Conservation (phyloP, 1,139 yeast genomes). For the Kluyveromyces marxianus region DNA sequence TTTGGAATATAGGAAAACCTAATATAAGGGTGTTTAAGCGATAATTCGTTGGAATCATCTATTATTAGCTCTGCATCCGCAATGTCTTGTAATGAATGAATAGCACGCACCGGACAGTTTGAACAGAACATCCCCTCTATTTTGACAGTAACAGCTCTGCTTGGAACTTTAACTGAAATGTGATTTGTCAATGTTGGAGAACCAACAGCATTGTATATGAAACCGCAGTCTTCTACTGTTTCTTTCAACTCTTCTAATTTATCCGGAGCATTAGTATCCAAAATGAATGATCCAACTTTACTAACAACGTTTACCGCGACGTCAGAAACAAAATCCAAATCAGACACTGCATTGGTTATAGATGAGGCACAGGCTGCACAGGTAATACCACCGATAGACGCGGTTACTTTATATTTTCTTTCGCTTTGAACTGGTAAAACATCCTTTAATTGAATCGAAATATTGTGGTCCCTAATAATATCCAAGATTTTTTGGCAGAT, state of each 20-base stretch:
- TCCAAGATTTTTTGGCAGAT: slow-evolving; percentile 42
- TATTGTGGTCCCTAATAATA: slow-evolving; percentile 48
- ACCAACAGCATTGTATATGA: slow-evolving; percentile 42
- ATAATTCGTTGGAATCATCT: slow-evolving; percentile 41
- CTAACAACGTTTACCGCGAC: slow-evolving; percentile 50
- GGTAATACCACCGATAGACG: slow-evolving; percentile 65
- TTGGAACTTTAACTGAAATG: slow-evolving; percentile 38
- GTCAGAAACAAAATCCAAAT: slow-evolving; percentile 47
- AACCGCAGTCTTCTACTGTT: slow-evolving; percentile 59
- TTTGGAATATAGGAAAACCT: slow-evolving; percentile 57
- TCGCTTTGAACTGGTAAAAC: slow-evolving; percentile 49
- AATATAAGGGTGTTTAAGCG: slow-evolving; percentile 49
- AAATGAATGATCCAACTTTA: slow-evolving; percentile 52
- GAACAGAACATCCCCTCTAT: slow-evolving; percentile 68
- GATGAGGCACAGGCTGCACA: slow-evolving; percentile 66
- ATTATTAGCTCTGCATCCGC: slow-evolving; percentile 52
- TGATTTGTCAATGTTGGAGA: slow-evolving; percentile 38
- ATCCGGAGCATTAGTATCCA: slow-evolving; percentile 30
- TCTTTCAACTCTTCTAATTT: slow-evolving; percentile 38
- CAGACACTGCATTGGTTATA: slow-evolving; percentile 42
- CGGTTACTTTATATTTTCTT: slow-evolving; percentile 41
- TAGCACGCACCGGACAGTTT: slow-evolving; percentile 57
- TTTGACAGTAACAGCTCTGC: slow-evolving; percentile 50
- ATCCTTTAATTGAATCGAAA: slow-evolving; percentile 49
- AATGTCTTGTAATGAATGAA: slow-evolving; percentile 41